Evolutionary conservation across 2,329 filamentous ascomycete species (phyloP), one percentile per base, ranked within the genome.

Genomic region (Fusarium globosum): DNA sequence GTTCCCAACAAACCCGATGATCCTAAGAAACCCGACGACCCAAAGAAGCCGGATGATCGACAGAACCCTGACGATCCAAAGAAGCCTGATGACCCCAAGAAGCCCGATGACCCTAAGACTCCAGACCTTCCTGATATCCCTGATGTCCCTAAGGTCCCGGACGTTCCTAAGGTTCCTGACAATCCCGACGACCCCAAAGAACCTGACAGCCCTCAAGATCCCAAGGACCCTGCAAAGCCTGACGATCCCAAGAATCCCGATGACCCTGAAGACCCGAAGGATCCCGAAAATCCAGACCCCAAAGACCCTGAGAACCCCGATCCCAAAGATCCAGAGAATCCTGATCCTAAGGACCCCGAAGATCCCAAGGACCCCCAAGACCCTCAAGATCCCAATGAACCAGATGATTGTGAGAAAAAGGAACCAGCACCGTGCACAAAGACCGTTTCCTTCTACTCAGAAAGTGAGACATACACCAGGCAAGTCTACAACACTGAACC

Each of bases 391-490:
- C 59, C 59, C 10, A 43, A 46, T 18, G 39, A 45, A 4, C 59
- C 59, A 16, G 41, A 58, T 30, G 51, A 62, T 11, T 62, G 59
- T 23, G 33, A 62, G 39, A 57, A 62, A 7, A 38, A 46, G 7
- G 59, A 62, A 10, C 59, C 41, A 1, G 12, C 41, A 7, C 59
- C 51, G 13, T 62, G 59, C 33, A 62, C 51, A 6, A 28, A 62
- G 39, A 62, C 51, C 4, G 59, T 62, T 13, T 62, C 59, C 1
- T 62, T 62, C n/a, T 62, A 58, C 33, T 58, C 51, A 0, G 51
- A 45, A 6, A 36, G 39, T 8, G 59, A 62, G 7, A 58, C 59
- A 7, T 62, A 62, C n/a, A 58, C 59, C 10, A 62, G 59, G 59
- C 15, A 38, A n/a, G 41, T 48, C 14, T 7, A 14, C 6, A 9